These are phyloP conservation scores for Tuctoria greenei DNA, from an alignment of 176 grass and related monocot genomes.

Conservation along the genomic window DNA sequence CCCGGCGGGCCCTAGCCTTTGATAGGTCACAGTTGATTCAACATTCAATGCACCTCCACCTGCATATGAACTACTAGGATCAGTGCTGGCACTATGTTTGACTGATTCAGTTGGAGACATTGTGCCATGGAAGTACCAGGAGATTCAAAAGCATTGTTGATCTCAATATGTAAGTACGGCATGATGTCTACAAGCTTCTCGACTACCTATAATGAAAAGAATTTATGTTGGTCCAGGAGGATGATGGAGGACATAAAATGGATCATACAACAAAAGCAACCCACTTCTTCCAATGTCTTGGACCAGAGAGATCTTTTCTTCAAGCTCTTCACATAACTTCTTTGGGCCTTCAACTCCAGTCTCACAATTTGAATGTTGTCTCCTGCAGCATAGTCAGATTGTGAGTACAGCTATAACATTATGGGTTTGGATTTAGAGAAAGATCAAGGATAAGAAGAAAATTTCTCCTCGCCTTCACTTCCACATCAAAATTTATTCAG, in stretches of 20 bases:
- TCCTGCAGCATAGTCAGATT: constrained; percentile 38
- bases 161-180: constrained; percentile 85
- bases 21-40: constrained; percentile 41
- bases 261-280: constrained; percentile 25
- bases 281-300: constrained; percentile 79
- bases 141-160: constrained; percentile 55
- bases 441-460: constrained; percentile 4
- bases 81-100: constrained; percentile 1
- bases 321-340: constrained; percentile 81
- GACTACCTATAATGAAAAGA: constrained; percentile 63
- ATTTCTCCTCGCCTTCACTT: not conserved
- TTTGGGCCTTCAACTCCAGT: constrained; percentile 84
- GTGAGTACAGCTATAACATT: constrained; percentile 1
- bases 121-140: constrained; percentile 55
- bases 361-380: constrained; percentile 72
- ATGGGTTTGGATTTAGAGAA: constrained; percentile 20
- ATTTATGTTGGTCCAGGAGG: constrained; percentile 10
- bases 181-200: constrained; percentile 88
- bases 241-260: not conserved
- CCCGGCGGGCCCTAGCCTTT: constrained; percentile 66
- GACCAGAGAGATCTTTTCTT: constrained; percentile 98
- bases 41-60: constrained; percentile 51
- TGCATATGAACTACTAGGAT: constrained; percentile 30
- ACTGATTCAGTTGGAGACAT: constrained; percentile 14
- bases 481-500: constrained; percentile 3